Evolutionary conservation across 768 basidiomycete genomes (phyloP).

Genomic region (Austroboletus eburneus): DNA sequence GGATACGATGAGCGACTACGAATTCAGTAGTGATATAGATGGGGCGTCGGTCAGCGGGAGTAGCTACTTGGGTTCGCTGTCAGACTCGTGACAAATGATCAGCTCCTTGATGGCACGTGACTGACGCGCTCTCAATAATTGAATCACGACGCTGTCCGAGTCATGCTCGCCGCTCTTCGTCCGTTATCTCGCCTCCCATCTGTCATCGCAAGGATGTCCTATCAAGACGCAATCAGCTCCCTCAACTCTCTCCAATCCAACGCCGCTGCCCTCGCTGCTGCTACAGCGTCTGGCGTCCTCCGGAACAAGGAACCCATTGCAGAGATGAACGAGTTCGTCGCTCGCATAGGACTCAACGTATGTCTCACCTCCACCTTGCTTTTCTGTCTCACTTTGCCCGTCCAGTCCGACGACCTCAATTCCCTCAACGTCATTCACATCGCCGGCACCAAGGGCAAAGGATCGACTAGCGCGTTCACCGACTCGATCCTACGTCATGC

Average conservation of each 20-base stretch:
- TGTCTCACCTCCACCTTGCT: slow-evolving; percentile 21
- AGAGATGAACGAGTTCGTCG: slow-evolving; percentile 88
- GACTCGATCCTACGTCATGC: slow-evolving; percentile 79
- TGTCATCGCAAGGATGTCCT: slow-evolving; percentile 50
- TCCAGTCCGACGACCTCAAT: slow-evolving; percentile 79
- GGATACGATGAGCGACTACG: slow-evolving; percentile 48
- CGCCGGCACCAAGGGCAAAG: slow-evolving; percentile 98
- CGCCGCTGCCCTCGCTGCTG: slow-evolving; percentile 85
- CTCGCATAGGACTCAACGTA: slow-evolving; percentile 83
- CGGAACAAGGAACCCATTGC: slow-evolving; percentile 59
- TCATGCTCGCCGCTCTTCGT: too few relatives aligned
- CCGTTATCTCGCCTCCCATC: neutral
- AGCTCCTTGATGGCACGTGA: too few relatives aligned
- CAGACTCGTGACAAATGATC: slow-evolving; percentile 16
- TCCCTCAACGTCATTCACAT: slow-evolving; percentile 90
- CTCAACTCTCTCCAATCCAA: slow-evolving; percentile 88
- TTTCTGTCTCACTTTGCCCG: slow-evolving; percentile 10
- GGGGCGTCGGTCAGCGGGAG: slow-evolving; percentile 48
- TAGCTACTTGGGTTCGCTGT: slow-evolving; percentile 36
- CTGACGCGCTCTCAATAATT: too few relatives aligned
- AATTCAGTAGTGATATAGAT: slow-evolving; percentile 48
- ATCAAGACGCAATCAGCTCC: slow-evolving; percentile 66
- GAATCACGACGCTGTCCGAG: too few relatives aligned
- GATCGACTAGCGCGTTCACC: slow-evolving; percentile 92
- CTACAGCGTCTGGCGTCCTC: slow-evolving; percentile 64